These are phyloP conservation scores for Salix arbutifolia DNA, from an alignment of 345 rosid species.

Conservation along the genomic window DNA sequence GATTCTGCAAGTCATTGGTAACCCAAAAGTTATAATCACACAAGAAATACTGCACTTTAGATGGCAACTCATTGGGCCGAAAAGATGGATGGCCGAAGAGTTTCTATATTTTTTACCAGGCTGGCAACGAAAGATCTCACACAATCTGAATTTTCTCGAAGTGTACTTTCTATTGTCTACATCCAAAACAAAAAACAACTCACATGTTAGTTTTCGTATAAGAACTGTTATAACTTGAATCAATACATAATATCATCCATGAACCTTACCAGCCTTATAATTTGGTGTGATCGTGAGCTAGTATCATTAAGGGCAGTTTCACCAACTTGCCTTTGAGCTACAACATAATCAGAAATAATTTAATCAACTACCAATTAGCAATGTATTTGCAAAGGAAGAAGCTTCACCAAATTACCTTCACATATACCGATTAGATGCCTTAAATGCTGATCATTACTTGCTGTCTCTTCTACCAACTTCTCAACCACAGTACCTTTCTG, in stretches of 20 bases:
- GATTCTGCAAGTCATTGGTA: conserved; percentile 63
- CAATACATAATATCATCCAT: conserved; percentile 4
- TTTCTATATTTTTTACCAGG: conserved; percentile 49
- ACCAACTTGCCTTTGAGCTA: conserved; percentile 99
- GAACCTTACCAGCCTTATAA: conserved; percentile 77
- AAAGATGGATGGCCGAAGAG: background rate
- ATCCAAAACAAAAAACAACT: conserved; percentile 22
- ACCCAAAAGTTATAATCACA: conserved; percentile 5
- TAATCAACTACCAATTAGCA: conserved; percentile 11
- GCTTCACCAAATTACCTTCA: conserved; percentile 58
- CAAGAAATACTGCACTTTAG: background rate
- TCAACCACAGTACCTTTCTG: conserved; percentile 99
- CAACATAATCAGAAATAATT: conserved; percentile 15
- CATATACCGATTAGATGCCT: conserved; percentile 81
- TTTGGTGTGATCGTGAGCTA: conserved; percentile 97
- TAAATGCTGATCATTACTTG: conserved; percentile 68
- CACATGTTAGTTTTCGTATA: conserved; percentile 16
- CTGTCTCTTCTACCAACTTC: conserved; percentile 90
- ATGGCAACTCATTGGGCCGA: background rate
- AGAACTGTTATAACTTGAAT: background rate
- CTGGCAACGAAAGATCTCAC: conserved; percentile 94
- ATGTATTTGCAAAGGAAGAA: background rate
- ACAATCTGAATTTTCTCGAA: conserved; percentile 87
- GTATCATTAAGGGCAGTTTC: conserved; percentile 97
- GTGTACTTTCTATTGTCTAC: conserved; percentile 89